Evolutionary conservation across 2,329 filamentous ascomycete genomes (phyloP), one percentile per base, ranked within the genome.

Genomic region (Nigrospora sphaerica): DNA sequence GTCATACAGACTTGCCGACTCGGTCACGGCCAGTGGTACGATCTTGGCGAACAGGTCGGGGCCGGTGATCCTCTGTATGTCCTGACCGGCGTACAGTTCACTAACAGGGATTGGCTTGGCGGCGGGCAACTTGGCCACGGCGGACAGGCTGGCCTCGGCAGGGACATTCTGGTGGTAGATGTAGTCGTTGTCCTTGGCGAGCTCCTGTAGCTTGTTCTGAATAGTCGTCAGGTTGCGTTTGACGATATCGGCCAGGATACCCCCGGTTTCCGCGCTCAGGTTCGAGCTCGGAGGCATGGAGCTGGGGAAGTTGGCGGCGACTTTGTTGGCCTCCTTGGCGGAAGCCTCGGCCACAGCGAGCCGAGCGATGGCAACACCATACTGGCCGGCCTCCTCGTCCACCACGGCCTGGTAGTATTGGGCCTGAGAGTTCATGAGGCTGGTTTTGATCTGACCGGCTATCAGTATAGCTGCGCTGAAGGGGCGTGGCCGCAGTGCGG

Each of bases 21-120:
- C 92, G 0, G 93, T 98, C 2, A 98, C 92, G 3, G 90, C 87
- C 71, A 97, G 86, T 0, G 93, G 93, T 2, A 97, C 88, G 49
- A 98, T 95, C 64, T 95, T 95, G 55, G 93, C 84, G 67, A 98
- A 98, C 44, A 98, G 85, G 61, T 98, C 93, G 0, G 93, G 92
- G 0, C 95, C 95, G 34, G 95, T 97, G 51, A 98, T 97, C 23
- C 90, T 80, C 63, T 95, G 89, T 37, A 98, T 96, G 62, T 98
- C 93, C 66, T 97, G 93, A 2, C 92, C 92, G 48, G 95, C 90
- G 60, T 98, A 98, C 1, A 98, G 74, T 62, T 98, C 95, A 62
- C 88, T 95, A 31, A 98, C 92, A 0, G 93, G 92, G 51, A 98
- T 97, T 4, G 93, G 90, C 65, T 98, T 98, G 9, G 93, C 91